Percentiles rank a stretch among this genome's conserved stretches.
Evolutionary conservation across 2,329 filamentous ascomycete genomes (phyloP).

Genomic region (Aspergillus versicolor): DNA sequence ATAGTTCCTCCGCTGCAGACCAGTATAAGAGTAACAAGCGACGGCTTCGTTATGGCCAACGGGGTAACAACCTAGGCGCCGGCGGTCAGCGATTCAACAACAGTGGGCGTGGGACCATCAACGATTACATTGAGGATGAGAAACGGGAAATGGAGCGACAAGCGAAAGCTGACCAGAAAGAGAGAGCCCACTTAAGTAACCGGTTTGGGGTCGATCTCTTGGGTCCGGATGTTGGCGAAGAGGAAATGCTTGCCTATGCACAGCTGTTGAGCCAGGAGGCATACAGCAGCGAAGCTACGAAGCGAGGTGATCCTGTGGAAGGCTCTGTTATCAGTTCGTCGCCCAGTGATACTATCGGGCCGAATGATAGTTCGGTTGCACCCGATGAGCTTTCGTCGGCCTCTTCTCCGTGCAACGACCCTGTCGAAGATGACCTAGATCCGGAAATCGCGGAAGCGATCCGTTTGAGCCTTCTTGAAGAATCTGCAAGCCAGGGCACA

Average conservation of each 20-base stretch:
- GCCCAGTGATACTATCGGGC: constrained; percentile 36
- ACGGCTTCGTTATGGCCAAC: constrained; percentile 68
- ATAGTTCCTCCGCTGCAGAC: constrained; percentile 75
- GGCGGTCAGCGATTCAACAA: constrained; percentile 58
- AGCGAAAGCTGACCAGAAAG: constrained; percentile 63
- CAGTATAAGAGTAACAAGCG: constrained; percentile 76
- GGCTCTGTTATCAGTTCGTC: constrained; percentile 43
- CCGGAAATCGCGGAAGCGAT: constrained; percentile 64
- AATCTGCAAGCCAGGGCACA: constrained; percentile 16
- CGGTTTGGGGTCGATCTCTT: constrained; percentile 82
- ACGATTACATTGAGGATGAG: constrained; percentile 84
- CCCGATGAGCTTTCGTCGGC: constrained; percentile 34
- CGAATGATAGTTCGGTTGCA: constrained; percentile 29
- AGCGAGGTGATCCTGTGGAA: constrained; percentile 43
- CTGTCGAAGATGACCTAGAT: constrained; percentile 52
- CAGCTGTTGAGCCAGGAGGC: constrained; percentile 62
- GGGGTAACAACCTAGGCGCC: constrained; percentile 57
- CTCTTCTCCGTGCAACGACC: constrained; percentile 36
- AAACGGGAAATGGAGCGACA: constrained; percentile 75
- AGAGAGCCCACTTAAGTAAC: constrained; percentile 68
- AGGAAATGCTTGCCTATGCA: constrained; percentile 63
- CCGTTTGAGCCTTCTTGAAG: constrained; percentile 50
- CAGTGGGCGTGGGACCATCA: constrained; percentile 68
- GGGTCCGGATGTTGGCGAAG: constrained; percentile 56
- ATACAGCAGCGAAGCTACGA: constrained; percentile 50